Evolutionary conservation across 805 yeast species (phyloP).

Genomic region (Ogataea pilisensis): DNA sequence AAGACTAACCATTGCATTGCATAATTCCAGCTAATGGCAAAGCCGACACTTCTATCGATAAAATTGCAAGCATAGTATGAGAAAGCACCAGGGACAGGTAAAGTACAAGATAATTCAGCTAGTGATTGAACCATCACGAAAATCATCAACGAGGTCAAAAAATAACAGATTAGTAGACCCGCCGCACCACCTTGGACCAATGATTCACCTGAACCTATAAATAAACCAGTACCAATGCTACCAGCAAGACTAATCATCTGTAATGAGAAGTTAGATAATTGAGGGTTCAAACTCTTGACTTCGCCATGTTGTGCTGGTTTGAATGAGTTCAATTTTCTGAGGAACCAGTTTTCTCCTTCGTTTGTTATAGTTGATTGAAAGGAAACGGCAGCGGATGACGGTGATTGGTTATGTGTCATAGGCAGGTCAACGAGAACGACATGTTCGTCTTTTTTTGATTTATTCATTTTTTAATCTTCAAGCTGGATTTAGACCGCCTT

Average conservation of each 20-base stretch:
- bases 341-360: constrained; percentile 13
- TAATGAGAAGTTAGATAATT: constrained; percentile 39
- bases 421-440: too few relatives aligned
- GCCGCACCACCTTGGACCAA: constrained; percentile 62
- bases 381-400: too few relatives aligned
- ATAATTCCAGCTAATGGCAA: constrained; percentile 58
- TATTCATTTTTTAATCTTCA: too few relatives aligned
- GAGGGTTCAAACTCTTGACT: constrained; percentile 16
- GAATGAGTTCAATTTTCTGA: constrained; percentile 21
- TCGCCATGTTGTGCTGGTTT: constrained; percentile 27
- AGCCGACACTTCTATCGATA: constrained; percentile 58
- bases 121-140: constrained; percentile 57
- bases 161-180: constrained; percentile 53
- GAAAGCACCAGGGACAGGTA: constrained; percentile 63
- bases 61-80: constrained; percentile 58
- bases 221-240: constrained; percentile 64
- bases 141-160: constrained; percentile 50
- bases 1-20: constrained; percentile 49
- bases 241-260: constrained; percentile 70
- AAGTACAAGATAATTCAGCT: constrained; percentile 57
- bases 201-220: constrained; percentile 62
- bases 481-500: too few relatives aligned
- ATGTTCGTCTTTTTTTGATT: too few relatives aligned
- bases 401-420: too few relatives aligned
- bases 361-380: too few relatives aligned